phyloP scores from a whole-genome alignment of 1,284 basidiomycete genomes.

The Chondrostereum purpureum region DNA sequence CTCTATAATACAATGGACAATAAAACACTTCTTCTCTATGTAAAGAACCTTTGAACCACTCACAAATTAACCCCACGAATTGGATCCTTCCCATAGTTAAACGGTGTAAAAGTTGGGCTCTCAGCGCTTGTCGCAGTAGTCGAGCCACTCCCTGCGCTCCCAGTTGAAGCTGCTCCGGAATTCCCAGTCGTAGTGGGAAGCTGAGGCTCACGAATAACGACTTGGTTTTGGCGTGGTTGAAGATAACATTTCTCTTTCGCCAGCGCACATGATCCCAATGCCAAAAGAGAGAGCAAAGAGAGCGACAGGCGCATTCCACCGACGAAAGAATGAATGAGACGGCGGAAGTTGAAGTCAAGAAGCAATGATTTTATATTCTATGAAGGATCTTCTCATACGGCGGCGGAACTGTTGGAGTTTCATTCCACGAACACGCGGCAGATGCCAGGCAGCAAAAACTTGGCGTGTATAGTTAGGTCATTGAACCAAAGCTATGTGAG shows the following conservation, averaged over 20 bases:
- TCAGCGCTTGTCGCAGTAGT: conserved; percentile 6
- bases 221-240: conserved; percentile 11
- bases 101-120: conserved; percentile 26
- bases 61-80: conserved; percentile 64
- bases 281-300: conserved; percentile 6
- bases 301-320: too few relatives aligned
- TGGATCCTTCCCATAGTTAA: conserved; percentile 43
- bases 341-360: too few relatives aligned
- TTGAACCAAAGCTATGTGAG: too few relatives aligned
- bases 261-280: neutral
- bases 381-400: too few relatives aligned
- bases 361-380: too few relatives aligned
- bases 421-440: too few relatives aligned
- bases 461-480: too few relatives aligned
- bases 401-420: too few relatives aligned
- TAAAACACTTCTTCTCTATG: conserved; percentile 4
- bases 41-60: conserved; percentile 20
- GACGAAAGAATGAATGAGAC: conserved; percentile 1
- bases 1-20: conserved; percentile 26
- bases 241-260: conserved; percentile 20
- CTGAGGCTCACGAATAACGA: conserved; percentile 6
- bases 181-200: conserved; percentile 1
- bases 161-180: conserved; percentile 6
- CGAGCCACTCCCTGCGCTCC: conserved; percentile 8
- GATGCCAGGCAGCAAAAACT: too few relatives aligned